Conservation (phyloP, 2,329 filamentous ascomycete species). For the Emydomyces testavorans region DNA sequence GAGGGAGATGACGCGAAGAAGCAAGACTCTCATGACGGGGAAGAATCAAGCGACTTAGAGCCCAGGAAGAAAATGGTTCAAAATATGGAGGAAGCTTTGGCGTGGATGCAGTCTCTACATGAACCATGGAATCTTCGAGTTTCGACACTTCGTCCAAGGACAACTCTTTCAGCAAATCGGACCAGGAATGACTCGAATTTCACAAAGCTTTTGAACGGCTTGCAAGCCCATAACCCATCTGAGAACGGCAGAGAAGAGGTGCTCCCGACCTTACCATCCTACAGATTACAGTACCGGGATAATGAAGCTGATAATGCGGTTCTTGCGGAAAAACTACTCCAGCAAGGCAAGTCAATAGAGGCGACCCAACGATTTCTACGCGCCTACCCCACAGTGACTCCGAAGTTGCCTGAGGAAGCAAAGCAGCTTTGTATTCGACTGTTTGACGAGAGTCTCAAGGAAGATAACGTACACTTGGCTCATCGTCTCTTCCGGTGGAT, state of each 20-base stretch:
- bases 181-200: not conserved
- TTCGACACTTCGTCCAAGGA: not conserved
- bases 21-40: constrained; percentile 12
- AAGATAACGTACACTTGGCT: constrained; percentile 31
- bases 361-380: constrained; percentile 30
- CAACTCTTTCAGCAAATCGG: not conserved
- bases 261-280: not conserved
- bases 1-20: constrained; percentile 4
- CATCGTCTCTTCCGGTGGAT: constrained; percentile 28
- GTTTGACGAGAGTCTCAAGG: constrained; percentile 29
- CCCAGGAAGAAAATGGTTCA: not conserved
- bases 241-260: not conserved
- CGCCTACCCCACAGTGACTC: constrained; percentile 15
- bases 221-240: not conserved
- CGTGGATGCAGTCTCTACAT: constrained; percentile 9
- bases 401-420: constrained; percentile 20
- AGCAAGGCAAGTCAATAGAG: constrained; percentile 24
- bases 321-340: constrained; percentile 18
- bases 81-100: constrained; percentile 1
- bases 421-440: constrained; percentile 24
- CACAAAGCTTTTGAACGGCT: not conserved
- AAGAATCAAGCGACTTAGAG: not conserved
- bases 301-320: not conserved
- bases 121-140: not conserved
- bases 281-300: constrained; percentile 2